Evolutionary conservation across 2,329 filamentous ascomycete species (phyloP), one percentile per base, ranked within the genome.

Genomic region (Ceratocystis albifundus): DNA sequence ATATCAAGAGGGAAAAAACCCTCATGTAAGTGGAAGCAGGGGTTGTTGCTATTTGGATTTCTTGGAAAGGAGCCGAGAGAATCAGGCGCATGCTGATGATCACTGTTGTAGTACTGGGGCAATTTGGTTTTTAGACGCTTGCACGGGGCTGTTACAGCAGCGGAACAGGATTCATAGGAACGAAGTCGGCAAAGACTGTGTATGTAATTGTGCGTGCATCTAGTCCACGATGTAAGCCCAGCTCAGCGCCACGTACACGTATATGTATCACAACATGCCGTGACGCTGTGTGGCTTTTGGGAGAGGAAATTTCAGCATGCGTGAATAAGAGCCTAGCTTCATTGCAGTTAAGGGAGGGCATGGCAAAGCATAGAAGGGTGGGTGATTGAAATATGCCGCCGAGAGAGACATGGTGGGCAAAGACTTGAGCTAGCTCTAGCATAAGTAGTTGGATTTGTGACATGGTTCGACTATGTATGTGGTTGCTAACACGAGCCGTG

Each of bases 231-330:
- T 36, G 55, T 36, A 59, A n/a, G 55, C 55, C 55, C 17, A 36
- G 55, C 25, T 59, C 55, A 59, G 4, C 25, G 17, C 30, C 30
- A 59, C 32, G 55, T 59, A 59, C 55, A 59, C 55, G 55, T 59
- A 32, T 28, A 59, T n/a, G 55, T 59, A n/a, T 6, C 28, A 59
- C 55, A n/a, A 8, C 55, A 36, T 59, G 17, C 15, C 20, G 55
- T 20, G 28, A 10, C 32, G 28, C 6, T n/a, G 25, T 25, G 28
- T 36, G 30, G 12, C 17, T 36, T 4, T 55, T 7, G 32, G 12
- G 12, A 41, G 36, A 41, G 10, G 12, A 41, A 41, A 41, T 12
- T 15, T 41, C 3, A 41, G 2, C 36, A 41, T 15, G 10, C 3
- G 55, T 36, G 28, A 17, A 59, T 8, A 10, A 36, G 5, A 59